These are phyloP conservation scores for Skeletonema costatum DNA, from an alignment of 108 stramenopile species.

Conservation along the genomic window DNA sequence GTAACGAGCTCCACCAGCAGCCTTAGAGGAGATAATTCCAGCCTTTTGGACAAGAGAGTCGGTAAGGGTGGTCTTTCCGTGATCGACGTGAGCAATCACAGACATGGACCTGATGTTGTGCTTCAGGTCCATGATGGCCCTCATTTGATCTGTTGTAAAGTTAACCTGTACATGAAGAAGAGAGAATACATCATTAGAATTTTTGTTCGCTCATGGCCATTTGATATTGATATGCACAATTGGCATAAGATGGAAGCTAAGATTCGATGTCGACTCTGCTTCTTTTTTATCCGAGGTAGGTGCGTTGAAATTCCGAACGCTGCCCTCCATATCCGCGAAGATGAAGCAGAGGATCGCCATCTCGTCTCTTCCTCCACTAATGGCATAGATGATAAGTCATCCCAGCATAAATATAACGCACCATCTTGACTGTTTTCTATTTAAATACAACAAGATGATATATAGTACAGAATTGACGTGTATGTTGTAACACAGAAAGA, in stretches of 20 bases:
- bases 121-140: conserved; percentile 99
- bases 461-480: background rate
- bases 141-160: conserved; percentile 99
- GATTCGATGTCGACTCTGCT: background rate
- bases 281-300: background rate
- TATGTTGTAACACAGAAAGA: background rate
- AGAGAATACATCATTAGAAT: background rate
- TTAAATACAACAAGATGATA: conserved; percentile 2
- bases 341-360: background rate
- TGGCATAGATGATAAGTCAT: background rate
- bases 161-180: conserved; percentile 83
- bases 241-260: background rate
- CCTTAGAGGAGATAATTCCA: conserved; percentile 99
- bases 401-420: background rate
- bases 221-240: background rate
- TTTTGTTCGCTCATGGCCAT: background rate
- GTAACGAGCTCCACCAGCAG: conserved; percentile 99
- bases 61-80: conserved; percentile 99
- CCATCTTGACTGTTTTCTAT: conserved; percentile 4
- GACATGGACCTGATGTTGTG: conserved; percentile 99
- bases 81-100: conserved; percentile 99
- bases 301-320: background rate
- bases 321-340: background rate
- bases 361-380: background rate
- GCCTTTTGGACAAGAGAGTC: conserved; percentile 99